Evolutionary conservation across 1,284 basidiomycete species (phyloP), one percentile per base, ranked within the genome.

Genomic region (Irpex rosettiformis): DNA sequence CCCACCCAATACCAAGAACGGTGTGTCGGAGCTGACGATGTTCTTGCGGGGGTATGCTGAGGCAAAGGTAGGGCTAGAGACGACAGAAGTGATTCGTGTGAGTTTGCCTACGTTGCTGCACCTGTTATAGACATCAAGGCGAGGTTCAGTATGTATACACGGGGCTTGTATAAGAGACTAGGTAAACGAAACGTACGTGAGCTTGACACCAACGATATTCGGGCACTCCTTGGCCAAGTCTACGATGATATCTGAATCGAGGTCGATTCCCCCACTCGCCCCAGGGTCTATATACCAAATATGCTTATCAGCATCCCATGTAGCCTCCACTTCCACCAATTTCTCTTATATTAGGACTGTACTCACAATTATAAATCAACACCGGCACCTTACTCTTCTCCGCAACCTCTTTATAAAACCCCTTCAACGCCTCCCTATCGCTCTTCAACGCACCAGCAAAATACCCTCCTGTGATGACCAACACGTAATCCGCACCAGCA

Each of bases 91-190:
- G 64, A 96, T 89, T 58, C 94, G 83, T 24, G 89, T 91, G 65
- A 95, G 80, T 75, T 96, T 96, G 57, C 94, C 94, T 60, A 96
- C 90, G 63, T 90, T 91, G 45, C 91, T 93, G 68, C 94, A 96
- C 28, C 91, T 93, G 66, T 51, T 45, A 22, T 56, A 6, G 7
- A 52, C 42, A 30, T 21, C 21, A 55, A 49, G 21, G 25, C 43
- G n/a, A 48, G 33, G 48, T 29, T 16, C 7, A 37, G 33, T 37
- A 11, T 16, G 33, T 16, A 37, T 37, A 11, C 33, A 37, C 33
- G 33, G 33, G 11, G 33, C 16, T 16, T 11, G 16, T 37, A 8
- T 16, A 37, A 37, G 16, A 16, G 33, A 37, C 13, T 16, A 21
- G 47, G 22, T 21, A 27, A 43, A 27, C n/a, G 29, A 29, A 13